Evolutionary conservation across 331 rosid species (phyloP).

Genomic region (Acacia concinna): DNA sequence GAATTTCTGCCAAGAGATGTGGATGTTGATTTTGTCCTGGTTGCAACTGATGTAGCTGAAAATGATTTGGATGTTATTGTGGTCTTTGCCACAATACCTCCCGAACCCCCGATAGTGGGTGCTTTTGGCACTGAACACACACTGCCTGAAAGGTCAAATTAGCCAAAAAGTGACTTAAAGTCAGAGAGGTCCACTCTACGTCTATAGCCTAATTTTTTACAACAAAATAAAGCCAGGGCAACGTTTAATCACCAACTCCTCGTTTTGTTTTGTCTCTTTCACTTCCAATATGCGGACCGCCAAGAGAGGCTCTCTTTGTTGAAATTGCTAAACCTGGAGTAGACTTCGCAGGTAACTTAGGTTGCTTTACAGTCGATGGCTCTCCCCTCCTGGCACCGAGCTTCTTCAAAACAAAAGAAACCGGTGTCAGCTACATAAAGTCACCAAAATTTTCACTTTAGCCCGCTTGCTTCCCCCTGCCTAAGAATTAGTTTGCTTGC

Average conservation of each 20-base stretch:
- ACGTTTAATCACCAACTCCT: constrained; percentile 54
- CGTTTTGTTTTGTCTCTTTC: constrained; percentile 53
- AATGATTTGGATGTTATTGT: constrained; percentile 38
- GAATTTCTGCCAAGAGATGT: constrained; percentile 41
- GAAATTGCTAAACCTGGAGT: constrained; percentile 50
- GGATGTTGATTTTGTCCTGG: constrained; percentile 45
- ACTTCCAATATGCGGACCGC: constrained; percentile 42
- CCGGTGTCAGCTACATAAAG: constrained; percentile 13
- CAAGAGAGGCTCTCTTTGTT: constrained; percentile 67
- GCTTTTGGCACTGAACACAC: constrained; percentile 50
- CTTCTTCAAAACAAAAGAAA: constrained; percentile 38
- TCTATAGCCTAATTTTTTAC: neutral
- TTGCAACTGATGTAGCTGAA: constrained; percentile 47
- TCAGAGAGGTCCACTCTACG: neutral
- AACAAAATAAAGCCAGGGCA: constrained; percentile 23
- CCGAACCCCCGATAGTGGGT: constrained; percentile 46
- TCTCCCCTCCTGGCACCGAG: constrained; percentile 42
- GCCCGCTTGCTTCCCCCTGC: neutral
- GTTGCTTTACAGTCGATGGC: constrained; percentile 47
- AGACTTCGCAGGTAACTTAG: constrained; percentile 54
- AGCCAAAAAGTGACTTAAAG: constrained; percentile 29
- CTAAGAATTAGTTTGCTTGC: constrained; percentile 7
- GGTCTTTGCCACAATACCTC: constrained; percentile 41
- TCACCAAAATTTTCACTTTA: constrained; percentile 8
- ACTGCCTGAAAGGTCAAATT: constrained; percentile 53